Percentiles rank a stretch among this genome's conserved stretches.
Conservation (phyloP, 2,329 filamentous ascomycete species). For the Diaporthe vaccinii region DNA sequence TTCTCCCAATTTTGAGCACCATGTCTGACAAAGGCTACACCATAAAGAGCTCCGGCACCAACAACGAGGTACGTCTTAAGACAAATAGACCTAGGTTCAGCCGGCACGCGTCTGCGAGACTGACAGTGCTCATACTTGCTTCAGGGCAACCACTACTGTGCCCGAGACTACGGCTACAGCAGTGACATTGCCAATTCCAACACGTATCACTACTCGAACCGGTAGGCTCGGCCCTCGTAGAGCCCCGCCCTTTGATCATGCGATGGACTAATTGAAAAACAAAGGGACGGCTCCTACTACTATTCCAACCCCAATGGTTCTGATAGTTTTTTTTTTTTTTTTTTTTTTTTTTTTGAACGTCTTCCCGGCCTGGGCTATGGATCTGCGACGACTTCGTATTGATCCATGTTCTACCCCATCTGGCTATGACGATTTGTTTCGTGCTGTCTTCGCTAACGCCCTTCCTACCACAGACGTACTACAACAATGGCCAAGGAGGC, state of each 20-base stretch:
- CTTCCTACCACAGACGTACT: slow-evolving; percentile 62
- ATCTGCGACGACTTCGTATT: too few species aligned
- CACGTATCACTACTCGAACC: slow-evolving; percentile 78
- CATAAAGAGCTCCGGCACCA: slow-evolving; percentile 69
- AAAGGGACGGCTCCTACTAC: slow-evolving; percentile 76
- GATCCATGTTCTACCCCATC: not conserved
- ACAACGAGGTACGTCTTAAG: slow-evolving; percentile 65
- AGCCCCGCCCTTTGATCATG: not conserved
- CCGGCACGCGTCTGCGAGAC: not conserved
- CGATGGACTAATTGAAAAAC: not conserved
- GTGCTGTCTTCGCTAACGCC: not conserved
- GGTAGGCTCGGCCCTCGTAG: slow-evolving; percentile 52
- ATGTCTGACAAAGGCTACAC: slow-evolving; percentile 50
- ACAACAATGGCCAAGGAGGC: slow-evolving; percentile 71
- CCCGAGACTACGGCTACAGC: slow-evolving; percentile 70
- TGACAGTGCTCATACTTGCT: not conserved
- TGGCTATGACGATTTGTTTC: not conserved
- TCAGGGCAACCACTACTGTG: slow-evolving; percentile 77
- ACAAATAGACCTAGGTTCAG: not conserved
- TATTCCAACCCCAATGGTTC: slow-evolving; percentile 78
- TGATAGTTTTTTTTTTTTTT: slow-evolving; percentile 30
- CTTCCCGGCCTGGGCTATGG: not conserved
- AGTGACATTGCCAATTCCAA: slow-evolving; percentile 55
- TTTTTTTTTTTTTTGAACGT: not conserved
- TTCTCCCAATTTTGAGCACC: not conserved